Conservation (phyloP, 305 asterid genomes). For the Ruellia speciosa region DNA sequence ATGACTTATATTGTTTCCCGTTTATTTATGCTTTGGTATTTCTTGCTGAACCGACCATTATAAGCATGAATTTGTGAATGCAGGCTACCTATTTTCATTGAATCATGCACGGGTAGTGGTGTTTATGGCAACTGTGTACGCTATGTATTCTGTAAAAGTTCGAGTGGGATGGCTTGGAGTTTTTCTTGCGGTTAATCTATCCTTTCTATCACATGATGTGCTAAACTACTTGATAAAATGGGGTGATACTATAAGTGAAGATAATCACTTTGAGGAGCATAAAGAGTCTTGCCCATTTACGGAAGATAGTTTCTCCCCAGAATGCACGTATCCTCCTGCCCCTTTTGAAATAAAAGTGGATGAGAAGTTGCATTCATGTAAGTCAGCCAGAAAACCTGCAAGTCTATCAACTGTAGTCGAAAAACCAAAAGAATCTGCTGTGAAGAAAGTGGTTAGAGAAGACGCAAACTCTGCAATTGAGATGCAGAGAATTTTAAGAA, state of each 20-base stretch:
- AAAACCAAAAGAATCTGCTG: constrained; percentile 46
- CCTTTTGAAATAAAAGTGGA: constrained; percentile 52
- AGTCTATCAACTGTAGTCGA: constrained; percentile 40
- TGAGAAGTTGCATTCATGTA: constrained; percentile 57
- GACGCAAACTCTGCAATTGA: constrained; percentile 57
- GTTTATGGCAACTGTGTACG: constrained; percentile 69
- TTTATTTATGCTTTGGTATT: constrained; percentile 17
- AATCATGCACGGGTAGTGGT: constrained; percentile 92
- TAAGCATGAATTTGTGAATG: constrained; percentile 24
- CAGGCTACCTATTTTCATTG: constrained; percentile 89
- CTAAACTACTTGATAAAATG: constrained; percentile 73
- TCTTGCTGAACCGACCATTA: constrained; percentile 25
- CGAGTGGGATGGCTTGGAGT: constrained; percentile 92
- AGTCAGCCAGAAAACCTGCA: constrained; percentile 50
- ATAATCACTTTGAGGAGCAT: constrained; percentile 57
- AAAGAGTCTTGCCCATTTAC: constrained; percentile 49
- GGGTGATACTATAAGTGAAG: constrained; percentile 81
- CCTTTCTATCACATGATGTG: constrained; percentile 76
- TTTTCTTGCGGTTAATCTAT: constrained; percentile 70
- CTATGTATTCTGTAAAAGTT: constrained; percentile 75
- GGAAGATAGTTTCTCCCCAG: constrained; percentile 58
- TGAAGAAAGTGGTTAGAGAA: constrained; percentile 54
- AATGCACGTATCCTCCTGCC: constrained; percentile 55
- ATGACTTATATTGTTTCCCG: constrained; percentile 7
- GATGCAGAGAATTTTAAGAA: constrained; percentile 72